Evolutionary conservation across 1,139 yeast genomes (phyloP), one percentile per base, ranked within the genome.

Genomic region (Taphrina pruni): DNA sequence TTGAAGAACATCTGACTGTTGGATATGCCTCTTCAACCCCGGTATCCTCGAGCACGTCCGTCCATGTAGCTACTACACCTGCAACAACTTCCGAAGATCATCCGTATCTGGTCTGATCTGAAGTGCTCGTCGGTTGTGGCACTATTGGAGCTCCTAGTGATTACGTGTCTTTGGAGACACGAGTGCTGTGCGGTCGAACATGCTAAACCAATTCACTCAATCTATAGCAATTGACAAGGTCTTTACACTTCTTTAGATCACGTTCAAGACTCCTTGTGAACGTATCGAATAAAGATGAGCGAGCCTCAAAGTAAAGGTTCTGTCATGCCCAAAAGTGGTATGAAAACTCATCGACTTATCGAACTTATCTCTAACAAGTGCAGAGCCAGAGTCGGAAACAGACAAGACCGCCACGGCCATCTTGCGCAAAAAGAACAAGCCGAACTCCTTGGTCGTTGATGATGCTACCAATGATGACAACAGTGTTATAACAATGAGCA

Each of bases 401-500:
- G 71, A 69, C 43, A 66, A 69, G 52, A 60, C 66, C 11, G 99
- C 99, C 74, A 94, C 99, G 70, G 99, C 99, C 50, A 95, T 95
- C 77, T 84, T 95, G 77, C 89, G 97, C 81, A 87, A 94, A 81
- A 95, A 95, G 88, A 94, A 94, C 95, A 94, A 94, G 85, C 97
- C 90, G 77, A 95, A 95, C 80, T 86, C 78, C 74, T 84, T 95
- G 76, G 82, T 95, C 74, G 99, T 95, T 66, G 99, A 95, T 78
- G 99, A 95, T 80, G 98, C 99, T 73, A 87, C 89, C 77, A 92
- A 90, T 76, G 99, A 95, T 80, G 99, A 95, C 80, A 95, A 94
- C 81, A 92, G 97, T 46, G 96, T 93, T 73, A 89, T 95, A 78
- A 89, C 97, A 68, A 89, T 95, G 88, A 89, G 96, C 50, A 89